Conservation (phyloP, 2,329 filamentous ascomycete genomes). For the Claviceps maximensis region DNA sequence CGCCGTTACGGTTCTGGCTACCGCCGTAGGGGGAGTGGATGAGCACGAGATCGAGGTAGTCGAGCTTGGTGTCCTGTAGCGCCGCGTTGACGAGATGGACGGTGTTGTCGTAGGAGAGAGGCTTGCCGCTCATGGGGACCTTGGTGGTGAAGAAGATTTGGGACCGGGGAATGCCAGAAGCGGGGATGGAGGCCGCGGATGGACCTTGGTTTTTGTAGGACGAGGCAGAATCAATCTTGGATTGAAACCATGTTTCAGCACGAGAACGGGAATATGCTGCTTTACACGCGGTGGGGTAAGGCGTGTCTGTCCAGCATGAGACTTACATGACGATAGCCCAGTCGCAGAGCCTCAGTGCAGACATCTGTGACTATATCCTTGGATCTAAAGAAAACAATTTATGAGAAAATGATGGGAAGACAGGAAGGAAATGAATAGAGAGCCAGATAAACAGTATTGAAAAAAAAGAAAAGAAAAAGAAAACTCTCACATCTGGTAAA, state of each 20-base stretch:
- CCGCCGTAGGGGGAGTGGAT: constrained; percentile 50
- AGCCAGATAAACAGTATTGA: background rate
- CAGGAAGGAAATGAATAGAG: background rate
- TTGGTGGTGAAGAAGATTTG: constrained; percentile 45
- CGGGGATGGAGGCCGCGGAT: constrained; percentile 31
- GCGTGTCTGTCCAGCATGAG: background rate
- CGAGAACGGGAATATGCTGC: background rate
- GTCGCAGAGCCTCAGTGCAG: constrained; percentile 31
- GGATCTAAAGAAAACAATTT: constrained; percentile 14
- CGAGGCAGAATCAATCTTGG: constrained; percentile 39
- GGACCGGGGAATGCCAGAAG: constrained; percentile 28
- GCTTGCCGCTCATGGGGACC: constrained; percentile 27
- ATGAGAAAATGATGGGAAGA: background rate
- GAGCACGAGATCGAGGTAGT: constrained; percentile 54
- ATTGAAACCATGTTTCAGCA: background rate
- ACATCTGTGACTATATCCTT: constrained; percentile 20
- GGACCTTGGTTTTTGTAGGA: constrained; percentile 38
- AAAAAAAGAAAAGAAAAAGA: background rate
- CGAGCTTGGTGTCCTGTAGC: constrained; percentile 46
- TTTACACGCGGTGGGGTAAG: background rate
- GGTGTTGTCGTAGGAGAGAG: constrained; percentile 46
- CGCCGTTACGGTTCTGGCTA: constrained; percentile 38
- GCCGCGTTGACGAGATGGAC: constrained; percentile 51
- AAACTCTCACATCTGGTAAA: constrained; percentile 36
- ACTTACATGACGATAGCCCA: constrained; percentile 39